A percentile compares a stretch with the other conserved stretches of the same genome.
Conservation (phyloP, 2,329 filamentous ascomycete species). For the Fusarium sp. region DNA sequence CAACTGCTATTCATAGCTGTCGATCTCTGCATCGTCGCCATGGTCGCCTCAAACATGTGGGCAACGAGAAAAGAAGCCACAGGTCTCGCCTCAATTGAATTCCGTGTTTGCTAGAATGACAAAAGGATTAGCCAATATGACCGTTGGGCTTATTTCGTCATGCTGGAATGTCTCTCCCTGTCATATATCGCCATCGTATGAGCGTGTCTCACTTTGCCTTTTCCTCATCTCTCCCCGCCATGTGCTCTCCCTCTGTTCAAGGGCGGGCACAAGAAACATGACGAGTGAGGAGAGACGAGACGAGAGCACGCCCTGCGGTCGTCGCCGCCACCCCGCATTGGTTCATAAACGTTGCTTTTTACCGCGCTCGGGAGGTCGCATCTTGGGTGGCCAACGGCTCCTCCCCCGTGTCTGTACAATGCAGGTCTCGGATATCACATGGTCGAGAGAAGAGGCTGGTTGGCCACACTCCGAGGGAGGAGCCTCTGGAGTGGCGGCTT, state of each 20-base stretch:
- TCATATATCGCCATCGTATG: conserved; percentile 29
- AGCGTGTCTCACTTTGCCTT: conserved; percentile 32
- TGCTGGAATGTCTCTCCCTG: conserved; percentile 18
- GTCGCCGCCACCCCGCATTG: conserved; percentile 7
- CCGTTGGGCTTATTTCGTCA: background rate
- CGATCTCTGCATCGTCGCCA: conserved; percentile 14
- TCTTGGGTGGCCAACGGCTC: conserved; percentile 6
- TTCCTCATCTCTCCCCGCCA: conserved; percentile 2
- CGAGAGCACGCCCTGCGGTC: conserved; percentile 6
- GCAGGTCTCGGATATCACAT: conserved; percentile 46
- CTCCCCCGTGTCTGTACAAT: conserved; percentile 16
- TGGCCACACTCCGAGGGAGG: conserved; percentile 2
- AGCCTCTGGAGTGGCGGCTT: background rate
- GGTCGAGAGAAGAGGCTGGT: conserved; percentile 14
- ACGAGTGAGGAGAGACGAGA: background rate
- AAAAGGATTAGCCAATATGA: conserved; percentile 4
- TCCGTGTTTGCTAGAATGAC: background rate
- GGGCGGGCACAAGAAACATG: background rate
- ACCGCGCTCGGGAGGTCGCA: conserved; percentile 16
- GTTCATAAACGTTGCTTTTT: conserved; percentile 34
- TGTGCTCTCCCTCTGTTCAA: conserved; percentile 1
- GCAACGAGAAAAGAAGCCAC: conserved; percentile 32
- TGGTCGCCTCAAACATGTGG: background rate
- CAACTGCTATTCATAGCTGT: conserved; percentile 34
- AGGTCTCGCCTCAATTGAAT: conserved; percentile 18